Evolutionary conservation across 306 rosid genomes (phyloP).

Genomic region (Glycine soja): DNA sequence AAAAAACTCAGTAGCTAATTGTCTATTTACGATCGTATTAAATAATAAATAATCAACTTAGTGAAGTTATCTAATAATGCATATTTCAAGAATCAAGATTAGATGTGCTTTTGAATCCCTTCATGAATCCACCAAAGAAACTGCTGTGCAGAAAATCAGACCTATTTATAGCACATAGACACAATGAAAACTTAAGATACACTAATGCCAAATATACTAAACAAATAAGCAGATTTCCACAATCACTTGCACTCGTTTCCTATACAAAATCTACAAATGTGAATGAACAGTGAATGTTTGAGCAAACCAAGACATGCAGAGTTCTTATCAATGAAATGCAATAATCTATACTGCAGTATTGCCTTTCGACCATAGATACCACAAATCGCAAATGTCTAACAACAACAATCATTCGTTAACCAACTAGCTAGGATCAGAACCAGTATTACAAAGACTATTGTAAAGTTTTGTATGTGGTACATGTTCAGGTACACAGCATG

Average conservation of each 20-base stretch:
- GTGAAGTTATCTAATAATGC: neutral
- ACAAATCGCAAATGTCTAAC: neutral
- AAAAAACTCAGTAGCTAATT: neutral
- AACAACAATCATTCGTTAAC: neutral
- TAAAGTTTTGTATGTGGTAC: neutral
- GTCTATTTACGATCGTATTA: neutral
- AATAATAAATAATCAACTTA: neutral
- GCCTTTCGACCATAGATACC: neutral
- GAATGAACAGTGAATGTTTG: too few relatives aligned
- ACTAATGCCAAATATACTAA: neutral
- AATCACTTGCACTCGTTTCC: neutral
- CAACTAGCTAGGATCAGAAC: conserved; percentile 3
- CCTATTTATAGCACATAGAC: neutral
- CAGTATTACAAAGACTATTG: neutral
- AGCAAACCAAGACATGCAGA: too few relatives aligned
- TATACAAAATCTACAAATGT: too few relatives aligned
- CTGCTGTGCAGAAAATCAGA: neutral
- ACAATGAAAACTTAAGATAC: neutral
- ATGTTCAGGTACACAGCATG: neutral
- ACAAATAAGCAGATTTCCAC: neutral
- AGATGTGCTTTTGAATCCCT: neutral
- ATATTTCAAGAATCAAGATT: neutral
- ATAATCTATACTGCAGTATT: neutral
- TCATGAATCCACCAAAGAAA: neutral
- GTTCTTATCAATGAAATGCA: neutral